Evolutionary conservation across 805 yeast genomes (phyloP), one percentile per base, ranked within the genome.

Genomic region (Wickerhamomyces alni): DNA sequence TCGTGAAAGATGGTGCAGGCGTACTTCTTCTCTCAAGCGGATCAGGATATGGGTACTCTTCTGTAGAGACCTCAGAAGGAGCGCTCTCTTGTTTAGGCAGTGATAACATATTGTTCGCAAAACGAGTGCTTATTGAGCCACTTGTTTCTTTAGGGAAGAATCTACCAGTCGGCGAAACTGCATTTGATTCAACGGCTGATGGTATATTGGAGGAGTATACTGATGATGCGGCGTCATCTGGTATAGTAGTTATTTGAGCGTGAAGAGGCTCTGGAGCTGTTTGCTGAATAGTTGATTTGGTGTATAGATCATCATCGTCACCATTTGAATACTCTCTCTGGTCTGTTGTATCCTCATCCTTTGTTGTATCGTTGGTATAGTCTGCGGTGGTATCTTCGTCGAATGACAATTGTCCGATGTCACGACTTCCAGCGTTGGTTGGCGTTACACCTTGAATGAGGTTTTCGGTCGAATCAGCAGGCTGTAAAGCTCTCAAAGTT

Each of bases 1-100:
- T 50, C 2, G 65, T 48, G 46, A 66, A 55, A 10, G 55, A 51
- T 8, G 66, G 62, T 8, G 54, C 51, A 6, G 54, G 57, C 8
- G 57, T 59, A 4, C 50, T 19, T 33, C 61, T 43, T 30, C 41
- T 47, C 13, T 48, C 52, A 13, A 45, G 38, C 26, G 59, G 54
- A 39, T 51, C 55, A 2, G 56, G 46, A 29, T 48, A 41, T 13
- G 51, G 52, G 26, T 42, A 47, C 12, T 46, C 46, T 4, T n/a
- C 13, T 11, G 19, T 16, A 5, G 30, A 29, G 2, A 24, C 5
- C 11, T 38, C 48, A 2, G 48, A 36, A 4, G 40, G 40, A 8
- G 46, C 39, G 9, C 33, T 30, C 31, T 50, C 53, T 21, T 21
- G 24, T 21, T 21, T 21, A 16, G 54, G 51, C 15, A 51, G 44